Evolutionary conservation across 345 rosid species (phyloP).

Genomic region (Boechera retrofracta): DNA sequence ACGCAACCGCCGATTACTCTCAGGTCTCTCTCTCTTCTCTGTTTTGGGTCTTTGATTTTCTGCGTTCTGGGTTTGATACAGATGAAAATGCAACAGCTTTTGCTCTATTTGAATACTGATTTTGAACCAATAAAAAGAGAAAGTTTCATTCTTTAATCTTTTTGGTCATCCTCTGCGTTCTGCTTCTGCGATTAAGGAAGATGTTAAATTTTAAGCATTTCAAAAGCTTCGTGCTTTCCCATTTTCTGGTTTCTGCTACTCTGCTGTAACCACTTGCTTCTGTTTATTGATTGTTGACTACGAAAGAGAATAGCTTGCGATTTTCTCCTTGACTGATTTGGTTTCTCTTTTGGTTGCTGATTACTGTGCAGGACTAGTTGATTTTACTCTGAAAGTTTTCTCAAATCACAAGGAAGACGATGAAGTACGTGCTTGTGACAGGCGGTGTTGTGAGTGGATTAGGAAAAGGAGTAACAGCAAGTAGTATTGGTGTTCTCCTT

Average conservation of each 20-base stretch:
- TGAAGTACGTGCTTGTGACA: conserved; percentile 68
- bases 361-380: conserved; percentile 28
- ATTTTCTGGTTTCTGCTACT: neutral
- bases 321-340: neutral
- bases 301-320: neutral
- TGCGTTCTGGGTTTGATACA: conserved; percentile 1
- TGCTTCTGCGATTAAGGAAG: neutral
- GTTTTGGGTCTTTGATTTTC: conserved; percentile 18
- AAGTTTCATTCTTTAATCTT: neutral
- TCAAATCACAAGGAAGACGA: conserved; percentile 37
- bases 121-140: neutral
- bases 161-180: conserved; percentile 4
- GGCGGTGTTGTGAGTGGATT: conserved; percentile 80
- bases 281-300: conserved; percentile 3
- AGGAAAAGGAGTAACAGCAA: conserved; percentile 77
- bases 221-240: conserved; percentile 9
- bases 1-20: neutral
- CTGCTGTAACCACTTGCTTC: neutral
- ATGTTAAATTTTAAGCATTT: conserved; percentile 26
- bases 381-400: neutral
- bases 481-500: conserved; percentile 70
- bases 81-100: conserved; percentile 31
- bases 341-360: conserved; percentile 2
- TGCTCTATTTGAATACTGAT: neutral
- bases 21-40: conserved; percentile 26